A percentile compares a stretch with the other conserved stretches of the same genome.
phyloP scores from a whole-genome alignment of 2,329 filamentous ascomycete species.

The Microcyclosporella mali region DNA sequence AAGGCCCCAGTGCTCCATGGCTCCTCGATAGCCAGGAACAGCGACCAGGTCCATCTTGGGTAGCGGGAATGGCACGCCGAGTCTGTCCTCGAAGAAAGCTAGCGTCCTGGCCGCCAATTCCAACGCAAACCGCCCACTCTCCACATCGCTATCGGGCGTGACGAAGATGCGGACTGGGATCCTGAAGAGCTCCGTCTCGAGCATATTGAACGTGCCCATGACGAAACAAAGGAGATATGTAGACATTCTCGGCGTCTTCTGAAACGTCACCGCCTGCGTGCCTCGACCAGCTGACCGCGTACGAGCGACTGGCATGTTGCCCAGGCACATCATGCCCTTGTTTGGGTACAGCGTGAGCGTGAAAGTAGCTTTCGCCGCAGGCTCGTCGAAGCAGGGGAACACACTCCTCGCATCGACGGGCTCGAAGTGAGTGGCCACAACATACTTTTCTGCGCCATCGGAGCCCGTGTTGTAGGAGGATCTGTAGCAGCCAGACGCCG shows the following conservation, averaged over 20 bases:
- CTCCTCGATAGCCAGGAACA: slow-evolving; percentile 74
- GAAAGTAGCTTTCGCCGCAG: slow-evolving; percentile 89
- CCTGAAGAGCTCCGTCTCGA: too few relatives aligned
- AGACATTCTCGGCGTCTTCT: slow-evolving; percentile 80
- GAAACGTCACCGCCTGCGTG: slow-evolving; percentile 58
- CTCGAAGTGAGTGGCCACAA: slow-evolving; percentile 72
- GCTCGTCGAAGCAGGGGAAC: slow-evolving; percentile 96
- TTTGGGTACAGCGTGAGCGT: slow-evolving; percentile 86
- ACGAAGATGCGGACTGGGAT: too few relatives aligned
- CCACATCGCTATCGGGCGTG: too few relatives aligned
- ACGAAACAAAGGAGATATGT: slow-evolving; percentile 45
- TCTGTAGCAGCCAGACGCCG: slow-evolving; percentile 96
- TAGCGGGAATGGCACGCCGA: slow-evolving; percentile 47
- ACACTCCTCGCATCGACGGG: slow-evolving; percentile 86
- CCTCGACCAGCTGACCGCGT: slow-evolving; percentile 34
- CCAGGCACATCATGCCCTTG: slow-evolving; percentile 75
- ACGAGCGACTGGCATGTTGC: slow-evolving; percentile 74
- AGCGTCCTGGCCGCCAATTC: too few relatives aligned
- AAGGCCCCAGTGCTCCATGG: slow-evolving; percentile 92
- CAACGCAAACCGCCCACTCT: too few relatives aligned
- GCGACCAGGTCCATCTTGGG: slow-evolving; percentile 84
- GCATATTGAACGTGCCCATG: too few relatives aligned
- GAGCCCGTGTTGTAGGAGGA: slow-evolving; percentile 74
- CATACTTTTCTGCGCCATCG: too few relatives aligned
- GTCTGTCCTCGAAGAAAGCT: too few relatives aligned